Base-by-base conservation (phyloP, 148 eudicot genomes). In the Chenopodium berlandieri region DNA sequence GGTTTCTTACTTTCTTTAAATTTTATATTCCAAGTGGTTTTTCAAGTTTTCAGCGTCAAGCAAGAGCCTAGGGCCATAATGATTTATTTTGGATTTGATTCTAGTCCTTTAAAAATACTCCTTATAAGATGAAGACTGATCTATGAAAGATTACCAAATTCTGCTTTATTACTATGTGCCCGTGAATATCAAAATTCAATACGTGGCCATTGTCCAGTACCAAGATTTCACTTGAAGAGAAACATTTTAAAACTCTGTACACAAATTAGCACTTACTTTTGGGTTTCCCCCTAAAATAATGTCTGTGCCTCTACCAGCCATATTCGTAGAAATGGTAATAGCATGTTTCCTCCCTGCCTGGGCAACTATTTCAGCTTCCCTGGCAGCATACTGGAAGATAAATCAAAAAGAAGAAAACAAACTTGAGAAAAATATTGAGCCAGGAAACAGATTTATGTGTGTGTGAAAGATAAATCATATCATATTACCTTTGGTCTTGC, bases 261-360 rank as follows among this genome's bases (percentile, higher is more conserved):
- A 27, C 34, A 27, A 74, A 13, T 19, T 46, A 48, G 77, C 23
- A 80, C 87, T 69, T 82, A 92, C 99, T 90, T 92, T 94, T 52
- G 98, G 99, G 84, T 97, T 97, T 88, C 99, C 99, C 82, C 99
- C 99, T 70, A 97, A 85, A 79, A 97, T 94, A 50, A 97, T 97
- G 83, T 97, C 99, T 66, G 99, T 97, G 75, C 99, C 99, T 87
- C 99, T 90, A 80, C 99, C 99, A 54, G 99, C 99, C 99, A 97
- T 97, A 88, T 97, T 97, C 31, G 99, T 97, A 79, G 99, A 94
- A 80, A 97, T 89, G 79, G 99, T 97, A 75, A 97, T 97, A 72
- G 98, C 97, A 89, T 86, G 81, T 85, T 93, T 92, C 80, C 98
- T 83, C 83, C 99, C 99, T 63, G 99, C 99, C 89, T 97, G 99